Evolutionary conservation across 2,329 filamentous ascomycete species (phyloP), one percentile per base, ranked within the genome.

Genomic region (Arthroderma uncinatum): DNA sequence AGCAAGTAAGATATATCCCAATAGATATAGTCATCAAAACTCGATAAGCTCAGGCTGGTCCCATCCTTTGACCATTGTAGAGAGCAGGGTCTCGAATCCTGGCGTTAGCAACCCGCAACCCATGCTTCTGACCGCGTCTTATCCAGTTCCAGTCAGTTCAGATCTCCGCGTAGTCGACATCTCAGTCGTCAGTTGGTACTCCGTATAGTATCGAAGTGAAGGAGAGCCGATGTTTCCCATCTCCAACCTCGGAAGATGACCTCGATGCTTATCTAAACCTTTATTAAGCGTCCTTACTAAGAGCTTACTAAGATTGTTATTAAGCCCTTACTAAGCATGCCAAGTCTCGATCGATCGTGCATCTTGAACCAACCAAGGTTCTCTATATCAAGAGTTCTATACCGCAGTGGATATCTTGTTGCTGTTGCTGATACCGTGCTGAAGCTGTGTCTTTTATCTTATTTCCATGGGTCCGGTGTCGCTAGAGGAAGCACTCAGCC

Each of bases 401-500:
- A 19, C 10, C 21, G 7, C 21, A 44, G 40, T 47, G 40, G 40
- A 23, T 47, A 50, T 33, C 23, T 33, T 50, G 47, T 50, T 30
- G 2, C 42, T 4, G 3, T 30, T 30, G 28, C 10, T 30, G 42
- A 30, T n/a, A n/a, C n/a, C 19, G 42, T 30, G 28, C 23, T 28
- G 42, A 8, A 25, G 16, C 4, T 25, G 42, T n/a, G 47, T 25
- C 23, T 30, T 10, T 50, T 34, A 10, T 21, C 16, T 25, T 25
- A 16, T 55, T 39, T 55, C 44, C 25, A 56, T 56, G 54, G 7
- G 16, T 36, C 30, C 14, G 12, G 19, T 52, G 54, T 8, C 54
- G 16, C 34, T 74, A 62, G 67, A 65, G 57, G 72, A 78, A 60
- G 70, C 76, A 56, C 73, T 85, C 59, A 74, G 78, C 47, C 74